These are phyloP conservation scores for Grosmannia serpens DNA, from an alignment of 2,329 filamentous ascomycete genomes.

Conservation along the genomic window DNA sequence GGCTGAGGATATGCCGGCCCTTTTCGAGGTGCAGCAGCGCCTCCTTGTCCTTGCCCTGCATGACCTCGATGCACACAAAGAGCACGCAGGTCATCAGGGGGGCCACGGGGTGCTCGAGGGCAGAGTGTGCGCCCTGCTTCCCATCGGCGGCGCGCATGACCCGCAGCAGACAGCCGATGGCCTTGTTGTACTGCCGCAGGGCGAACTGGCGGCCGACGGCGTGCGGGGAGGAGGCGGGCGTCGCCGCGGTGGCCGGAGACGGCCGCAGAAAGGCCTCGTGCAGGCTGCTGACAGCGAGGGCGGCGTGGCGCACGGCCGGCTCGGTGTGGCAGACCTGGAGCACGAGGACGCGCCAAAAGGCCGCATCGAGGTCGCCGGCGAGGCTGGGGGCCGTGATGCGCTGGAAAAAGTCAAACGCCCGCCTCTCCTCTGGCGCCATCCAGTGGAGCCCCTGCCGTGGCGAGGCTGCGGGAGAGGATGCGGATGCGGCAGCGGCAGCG, in stretches of 20 bases:
- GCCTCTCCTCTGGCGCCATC: conserved; percentile 17
- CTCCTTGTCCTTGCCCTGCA: conserved; percentile 35
- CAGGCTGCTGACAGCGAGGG: conserved; percentile 19
- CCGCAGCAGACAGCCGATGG: too few relatives aligned
- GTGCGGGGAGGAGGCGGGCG: too few relatives aligned
- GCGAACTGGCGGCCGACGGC: too few relatives aligned
- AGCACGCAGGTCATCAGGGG: conserved; percentile 10
- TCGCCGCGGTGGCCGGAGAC: too few relatives aligned
- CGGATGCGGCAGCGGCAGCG: too few relatives aligned
- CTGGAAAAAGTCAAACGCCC: conserved; percentile 28
- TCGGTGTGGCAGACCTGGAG: conserved; percentile 18
- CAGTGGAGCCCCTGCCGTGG: too few relatives aligned
- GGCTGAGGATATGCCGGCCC: conserved; percentile 28
- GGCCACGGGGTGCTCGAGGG: conserved; percentile 1
- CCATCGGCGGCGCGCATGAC: too few relatives aligned
- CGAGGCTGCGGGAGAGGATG: too few relatives aligned
- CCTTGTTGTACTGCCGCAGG: too few relatives aligned
- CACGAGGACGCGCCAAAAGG: conserved; percentile 20
- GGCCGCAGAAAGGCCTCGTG: conserved; percentile 13
- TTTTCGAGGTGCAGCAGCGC: conserved; percentile 34
- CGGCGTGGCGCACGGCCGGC: conserved; percentile 18
- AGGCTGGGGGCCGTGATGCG: conserved; percentile 27
- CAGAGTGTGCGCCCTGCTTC: too few relatives aligned
- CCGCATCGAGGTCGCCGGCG: conserved; percentile 28
- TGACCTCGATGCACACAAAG: conserved; percentile 40